These are phyloP conservation scores for Gossypium sturtianum DNA, from an alignment of 345 rosid species.

Conservation along the genomic window DNA sequence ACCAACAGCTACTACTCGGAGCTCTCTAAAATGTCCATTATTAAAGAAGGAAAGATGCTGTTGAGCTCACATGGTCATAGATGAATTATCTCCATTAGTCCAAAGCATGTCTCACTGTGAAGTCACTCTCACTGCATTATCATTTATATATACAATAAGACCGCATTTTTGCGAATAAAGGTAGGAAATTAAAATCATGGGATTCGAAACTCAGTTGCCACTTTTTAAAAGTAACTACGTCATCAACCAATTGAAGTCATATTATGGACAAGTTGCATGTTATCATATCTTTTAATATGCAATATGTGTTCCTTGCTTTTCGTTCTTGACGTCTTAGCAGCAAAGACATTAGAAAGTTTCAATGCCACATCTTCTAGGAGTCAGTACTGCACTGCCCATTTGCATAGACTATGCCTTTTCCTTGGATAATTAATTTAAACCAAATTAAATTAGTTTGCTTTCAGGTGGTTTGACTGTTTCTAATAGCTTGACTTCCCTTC, in stretches of 20 bases:
- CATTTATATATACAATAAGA: background rate
- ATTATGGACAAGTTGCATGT: background rate
- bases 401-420: background rate
- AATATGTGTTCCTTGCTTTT: background rate
- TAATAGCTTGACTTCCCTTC: background rate
- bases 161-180: too few relatives aligned
- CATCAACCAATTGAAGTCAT: background rate
- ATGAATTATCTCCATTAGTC: slow-evolving; percentile 1
- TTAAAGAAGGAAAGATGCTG: background rate
- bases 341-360: slow-evolving; percentile 37
- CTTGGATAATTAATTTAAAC: background rate
- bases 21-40: background rate
- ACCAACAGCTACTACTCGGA: background rate
- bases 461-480: background rate
- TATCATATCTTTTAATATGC: background rate
- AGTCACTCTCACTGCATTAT: background rate
- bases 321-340: slow-evolving; percentile 7
- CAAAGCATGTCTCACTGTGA: background rate
- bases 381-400: background rate
- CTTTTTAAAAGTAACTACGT: background rate
- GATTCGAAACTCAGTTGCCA: too few relatives aligned
- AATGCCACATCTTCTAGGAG: slow-evolving; percentile 25
- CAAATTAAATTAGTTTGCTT: background rate
- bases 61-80: slow-evolving; percentile 19
- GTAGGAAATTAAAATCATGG: too few relatives aligned